A percentile compares a stretch with the other conserved stretches of the same genome.
Evolutionary conservation across 345 rosid species (phyloP).

Genomic region (Citrus inodora): DNA sequence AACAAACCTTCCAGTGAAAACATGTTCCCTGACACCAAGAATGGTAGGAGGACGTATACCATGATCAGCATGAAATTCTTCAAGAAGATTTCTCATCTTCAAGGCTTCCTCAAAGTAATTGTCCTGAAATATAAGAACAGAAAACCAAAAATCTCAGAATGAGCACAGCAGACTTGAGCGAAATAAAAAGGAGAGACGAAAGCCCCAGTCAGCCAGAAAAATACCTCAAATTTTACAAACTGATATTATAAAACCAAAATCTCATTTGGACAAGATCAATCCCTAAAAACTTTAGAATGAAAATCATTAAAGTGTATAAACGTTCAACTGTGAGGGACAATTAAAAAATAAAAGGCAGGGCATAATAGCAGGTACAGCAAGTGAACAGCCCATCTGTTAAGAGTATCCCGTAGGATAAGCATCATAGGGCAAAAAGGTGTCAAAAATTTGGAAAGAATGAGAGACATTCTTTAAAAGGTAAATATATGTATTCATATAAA

Average conservation of each 20-base stretch:
- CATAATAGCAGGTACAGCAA: background rate
- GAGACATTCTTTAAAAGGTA: background rate
- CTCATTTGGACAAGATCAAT: background rate
- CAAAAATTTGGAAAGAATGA: background rate
- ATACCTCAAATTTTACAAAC: background rate
- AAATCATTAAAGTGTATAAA: background rate
- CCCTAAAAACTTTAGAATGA: background rate
- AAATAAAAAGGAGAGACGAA: background rate
- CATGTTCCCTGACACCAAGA: constrained; percentile 97
- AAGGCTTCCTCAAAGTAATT: constrained; percentile 98
- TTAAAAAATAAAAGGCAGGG: background rate
- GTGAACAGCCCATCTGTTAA: background rate
- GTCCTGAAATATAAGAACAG: constrained; percentile 44
- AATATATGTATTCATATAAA: background rate
- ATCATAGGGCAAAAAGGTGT: background rate
- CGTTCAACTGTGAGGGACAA: background rate
- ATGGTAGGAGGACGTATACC: constrained; percentile 92
- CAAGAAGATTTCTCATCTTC: constrained; percentile 96
- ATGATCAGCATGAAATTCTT: constrained; percentile 79
- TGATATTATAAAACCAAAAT: background rate
- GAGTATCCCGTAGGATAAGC: background rate
- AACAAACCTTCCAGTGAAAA: constrained; percentile 88
- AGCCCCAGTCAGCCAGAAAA: background rate
- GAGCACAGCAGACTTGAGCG: constrained; percentile 3
- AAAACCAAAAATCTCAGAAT: background rate